These are phyloP conservation scores for Aspergillus sp. DNA, from an alignment of 2,329 filamentous ascomycete genomes.

Conservation along the genomic window DNA sequence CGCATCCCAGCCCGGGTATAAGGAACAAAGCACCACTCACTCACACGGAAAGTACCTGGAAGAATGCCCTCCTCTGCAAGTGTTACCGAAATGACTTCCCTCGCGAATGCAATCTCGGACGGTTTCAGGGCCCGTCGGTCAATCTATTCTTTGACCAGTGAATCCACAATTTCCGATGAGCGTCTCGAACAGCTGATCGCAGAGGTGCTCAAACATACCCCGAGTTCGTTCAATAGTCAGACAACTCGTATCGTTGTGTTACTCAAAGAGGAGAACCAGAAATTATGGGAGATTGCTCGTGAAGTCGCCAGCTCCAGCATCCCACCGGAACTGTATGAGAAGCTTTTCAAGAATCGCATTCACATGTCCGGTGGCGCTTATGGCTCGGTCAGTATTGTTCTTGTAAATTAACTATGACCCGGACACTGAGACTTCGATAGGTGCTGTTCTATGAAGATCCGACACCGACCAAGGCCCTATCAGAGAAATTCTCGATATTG, in stretches of 20 bases:
- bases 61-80: no score
- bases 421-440: neutral
- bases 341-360: constrained; percentile 39
- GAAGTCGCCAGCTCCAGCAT: constrained; percentile 39
- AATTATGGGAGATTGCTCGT: constrained; percentile 69
- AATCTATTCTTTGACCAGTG: constrained; percentile 25
- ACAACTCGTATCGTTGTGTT: constrained; percentile 70
- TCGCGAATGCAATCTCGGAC: neutral
- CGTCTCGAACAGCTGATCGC: constrained; percentile 24
- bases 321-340: constrained; percentile 48
- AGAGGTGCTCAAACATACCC: constrained; percentile 57
- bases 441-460: neutral
- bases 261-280: constrained; percentile 74
- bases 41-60: no score
- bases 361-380: constrained; percentile 62
- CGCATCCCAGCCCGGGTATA: no score
- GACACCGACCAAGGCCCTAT: neutral
- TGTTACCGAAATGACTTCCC: neutral
- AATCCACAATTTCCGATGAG: constrained; percentile 28
- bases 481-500: neutral
- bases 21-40: no score
- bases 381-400: constrained; percentile 56
- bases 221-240: constrained; percentile 82
- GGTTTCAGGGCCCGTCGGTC: constrained; percentile 23
- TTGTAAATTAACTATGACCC: neutral